A percentile compares a stretch with the other conserved stretches of the same genome.
These are phyloP conservation scores for Osmozyma mogii DNA, from an alignment of 805 yeast species.

Conservation along the genomic window DNA sequence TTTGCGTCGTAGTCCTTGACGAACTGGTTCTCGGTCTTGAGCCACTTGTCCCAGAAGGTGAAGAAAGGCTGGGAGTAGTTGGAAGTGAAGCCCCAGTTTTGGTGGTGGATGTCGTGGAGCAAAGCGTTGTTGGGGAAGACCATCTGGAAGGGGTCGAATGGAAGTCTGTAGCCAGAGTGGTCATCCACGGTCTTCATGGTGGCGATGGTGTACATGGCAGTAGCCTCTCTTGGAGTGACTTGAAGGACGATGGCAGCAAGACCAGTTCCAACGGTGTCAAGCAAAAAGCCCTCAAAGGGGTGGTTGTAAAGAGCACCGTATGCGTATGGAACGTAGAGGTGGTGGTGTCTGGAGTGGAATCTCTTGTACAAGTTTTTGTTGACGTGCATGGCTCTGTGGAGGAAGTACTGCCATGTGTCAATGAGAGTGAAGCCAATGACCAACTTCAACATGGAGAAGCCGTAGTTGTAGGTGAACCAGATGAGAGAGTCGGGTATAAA, in stretches of 20 bases:
- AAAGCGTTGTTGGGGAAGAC: slow-evolving; percentile 92
- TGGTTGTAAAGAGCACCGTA: slow-evolving; percentile 94
- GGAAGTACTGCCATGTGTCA: slow-evolving; percentile 93
- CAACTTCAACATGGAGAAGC: slow-evolving; percentile 52
- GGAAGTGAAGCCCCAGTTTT: slow-evolving; percentile 86
- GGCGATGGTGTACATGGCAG: slow-evolving; percentile 72
- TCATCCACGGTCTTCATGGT: slow-evolving; percentile 97
- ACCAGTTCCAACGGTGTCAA: slow-evolving; percentile 92
- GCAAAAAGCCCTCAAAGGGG: slow-evolving; percentile 85
- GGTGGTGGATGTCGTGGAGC: slow-evolving; percentile 97
- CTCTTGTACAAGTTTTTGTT: slow-evolving; percentile 67
- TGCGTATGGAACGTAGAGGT: slow-evolving; percentile 92
- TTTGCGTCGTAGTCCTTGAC: slow-evolving; percentile 54
- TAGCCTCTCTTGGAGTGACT: slow-evolving; percentile 69
- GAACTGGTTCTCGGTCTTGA: slow-evolving; percentile 62
- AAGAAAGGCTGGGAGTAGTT: slow-evolving; percentile 96
- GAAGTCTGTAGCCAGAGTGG: slow-evolving; percentile 95
- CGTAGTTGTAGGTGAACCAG: slow-evolving; percentile 51
- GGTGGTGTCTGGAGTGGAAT: slow-evolving; percentile 92
- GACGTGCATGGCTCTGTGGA: slow-evolving; percentile 84
- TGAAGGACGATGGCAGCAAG: slow-evolving; percentile 57
- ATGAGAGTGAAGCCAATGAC: slow-evolving; percentile 60
- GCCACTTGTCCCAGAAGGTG: slow-evolving; percentile 79
- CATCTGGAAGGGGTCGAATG: slow-evolving; percentile 83
- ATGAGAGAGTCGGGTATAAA: slow-evolving; percentile 42